Conservation (phyloP, 768 basidiomycete species). For the Phlebiopsis flavidoalba region DNA sequence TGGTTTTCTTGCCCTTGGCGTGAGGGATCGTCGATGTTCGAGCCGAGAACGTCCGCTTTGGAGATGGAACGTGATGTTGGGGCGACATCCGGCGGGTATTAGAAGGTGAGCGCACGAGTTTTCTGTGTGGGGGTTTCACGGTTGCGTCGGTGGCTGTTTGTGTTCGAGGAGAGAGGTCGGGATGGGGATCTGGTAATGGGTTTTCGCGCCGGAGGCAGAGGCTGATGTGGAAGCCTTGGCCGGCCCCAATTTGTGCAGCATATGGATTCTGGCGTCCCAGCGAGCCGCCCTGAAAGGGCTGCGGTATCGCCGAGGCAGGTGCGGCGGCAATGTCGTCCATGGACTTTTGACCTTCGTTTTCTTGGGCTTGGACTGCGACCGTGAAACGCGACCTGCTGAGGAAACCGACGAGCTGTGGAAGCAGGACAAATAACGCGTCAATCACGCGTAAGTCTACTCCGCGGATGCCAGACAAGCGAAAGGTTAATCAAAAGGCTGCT, state of each 20-base stretch:
- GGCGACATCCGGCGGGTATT: background rate
- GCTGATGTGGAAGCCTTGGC: slow-evolving; percentile 16
- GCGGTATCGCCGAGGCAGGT: slow-evolving; percentile 18
- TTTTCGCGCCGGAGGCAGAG: slow-evolving; percentile 31
- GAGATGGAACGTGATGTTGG: slow-evolving; percentile 16
- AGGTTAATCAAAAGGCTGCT: slow-evolving; percentile 5
- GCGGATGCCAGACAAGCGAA: slow-evolving; percentile 9
- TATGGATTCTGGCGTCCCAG: slow-evolving; percentile 20
- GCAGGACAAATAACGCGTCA: slow-evolving; percentile 13
- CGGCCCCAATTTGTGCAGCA: slow-evolving; percentile 13
- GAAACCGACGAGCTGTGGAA: slow-evolving; percentile 54
- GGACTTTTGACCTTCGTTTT: slow-evolving; percentile 23
- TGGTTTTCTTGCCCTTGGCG: slow-evolving; percentile 21
- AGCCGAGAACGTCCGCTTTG: slow-evolving; percentile 18
- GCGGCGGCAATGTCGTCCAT: slow-evolving; percentile 16
- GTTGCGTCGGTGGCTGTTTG: slow-evolving; percentile 59
- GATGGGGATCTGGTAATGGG: slow-evolving; percentile 44
- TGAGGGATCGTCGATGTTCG: slow-evolving; percentile 12
- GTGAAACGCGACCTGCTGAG: slow-evolving; percentile 47
- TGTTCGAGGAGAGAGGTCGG: slow-evolving; percentile 62
- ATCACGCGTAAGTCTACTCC: slow-evolving; percentile 10
- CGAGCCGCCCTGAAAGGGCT: slow-evolving; percentile 14
- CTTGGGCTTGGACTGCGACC: slow-evolving; percentile 42
- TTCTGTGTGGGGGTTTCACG: slow-evolving; percentile 37
- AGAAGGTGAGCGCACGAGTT: slow-evolving; percentile 11